Evolutionary conservation across 2,329 filamentous ascomycete genomes (phyloP), one percentile per base, ranked within the genome.

Genomic region (Ascomycota sp.): DNA sequence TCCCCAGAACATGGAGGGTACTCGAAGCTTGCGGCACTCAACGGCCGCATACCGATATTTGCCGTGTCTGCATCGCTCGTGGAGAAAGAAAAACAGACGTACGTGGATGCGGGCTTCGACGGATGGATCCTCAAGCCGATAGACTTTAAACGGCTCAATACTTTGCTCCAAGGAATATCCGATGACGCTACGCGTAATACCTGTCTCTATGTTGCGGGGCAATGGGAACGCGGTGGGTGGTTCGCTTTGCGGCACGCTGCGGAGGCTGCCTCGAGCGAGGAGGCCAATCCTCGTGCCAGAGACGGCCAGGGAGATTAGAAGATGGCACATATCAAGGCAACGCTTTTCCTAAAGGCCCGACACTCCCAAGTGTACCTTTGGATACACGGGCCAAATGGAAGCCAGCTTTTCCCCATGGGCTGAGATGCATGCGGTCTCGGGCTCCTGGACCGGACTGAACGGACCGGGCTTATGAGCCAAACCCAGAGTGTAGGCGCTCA

Each of bases 111-210:
- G 6, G 83, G 83, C 0, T 92, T 92, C 42, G 82, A 92, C 42
- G 83, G 77, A 21, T 92, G 82, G 82, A 83, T 92, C 24, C 57
- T 91, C 37, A 92, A 92, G 46, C 82, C 82, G 0, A 78, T 92
- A 31, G 73, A 86, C 38, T 91, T 92, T 47, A 69, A 72, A 42
- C 66, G 81, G 7, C 59, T 92, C 0, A 70, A 69, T 37, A 62
- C 65, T 16, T 59, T 92, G 7, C 62, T 92, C 36, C 52, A 58
- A 1, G 81, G 80, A 1, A 78, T 89, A 29, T 61, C 70, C 3
- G 64, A 79, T 31, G 56, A 64, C 1, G 54, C 65, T 0, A 55
- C 64, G 1, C 64, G 80, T 12, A 52, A 65, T 12, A 52, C 59
- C n/a, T 74, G 70, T 43, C 48, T 83, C 1, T 91, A 91, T 46